phyloP scores from a whole-genome alignment of 148 eudicot genomes.

The Fagopyrum esculentum region DNA sequence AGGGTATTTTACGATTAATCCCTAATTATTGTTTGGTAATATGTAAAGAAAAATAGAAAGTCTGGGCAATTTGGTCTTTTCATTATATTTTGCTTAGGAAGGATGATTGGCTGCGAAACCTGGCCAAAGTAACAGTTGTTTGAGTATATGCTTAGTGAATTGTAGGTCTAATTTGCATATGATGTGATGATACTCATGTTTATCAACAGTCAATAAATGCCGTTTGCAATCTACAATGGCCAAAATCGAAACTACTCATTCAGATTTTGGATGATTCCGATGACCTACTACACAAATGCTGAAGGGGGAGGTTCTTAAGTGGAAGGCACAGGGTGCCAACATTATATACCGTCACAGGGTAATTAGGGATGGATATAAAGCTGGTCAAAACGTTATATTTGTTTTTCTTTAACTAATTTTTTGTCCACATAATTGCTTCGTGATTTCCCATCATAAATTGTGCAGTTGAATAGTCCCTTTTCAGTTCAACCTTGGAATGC shows the following conservation, averaged over 20 bases:
- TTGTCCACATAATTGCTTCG: slow-evolving; percentile 46
- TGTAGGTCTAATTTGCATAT: not conserved
- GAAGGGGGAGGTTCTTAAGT: slow-evolving; percentile 25
- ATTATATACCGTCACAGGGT: slow-evolving; percentile 23
- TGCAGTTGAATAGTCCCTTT: slow-evolving; percentile 66
- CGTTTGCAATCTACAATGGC: slow-evolving; percentile 15
- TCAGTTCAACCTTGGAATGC: slow-evolving; percentile 63
- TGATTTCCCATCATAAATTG: slow-evolving; percentile 69
- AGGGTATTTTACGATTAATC: not conserved
- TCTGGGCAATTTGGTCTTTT: not conserved
- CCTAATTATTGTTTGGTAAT: not conserved
- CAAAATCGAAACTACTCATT: slow-evolving; percentile 9
- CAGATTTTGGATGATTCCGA: slow-evolving; percentile 16
- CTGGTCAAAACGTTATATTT: slow-evolving; percentile 13
- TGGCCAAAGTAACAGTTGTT: no score
- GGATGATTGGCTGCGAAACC: not conserved
- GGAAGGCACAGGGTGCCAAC: slow-evolving; percentile 23
- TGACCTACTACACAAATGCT: slow-evolving; percentile 18
- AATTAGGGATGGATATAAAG: slow-evolving; percentile 24
- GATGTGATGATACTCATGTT: slow-evolving; percentile 16
- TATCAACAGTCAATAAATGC: slow-evolving; percentile 16
- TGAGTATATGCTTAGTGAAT: not conserved
- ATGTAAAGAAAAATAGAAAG: not conserved
- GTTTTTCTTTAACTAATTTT: not conserved
- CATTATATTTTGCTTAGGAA: not conserved